A percentile compares a stretch with the other conserved stretches of the same genome.
phyloP scores from a whole-genome alignment of 1,139 yeast genomes.

The Magnusiomyces clavatus region DNA sequence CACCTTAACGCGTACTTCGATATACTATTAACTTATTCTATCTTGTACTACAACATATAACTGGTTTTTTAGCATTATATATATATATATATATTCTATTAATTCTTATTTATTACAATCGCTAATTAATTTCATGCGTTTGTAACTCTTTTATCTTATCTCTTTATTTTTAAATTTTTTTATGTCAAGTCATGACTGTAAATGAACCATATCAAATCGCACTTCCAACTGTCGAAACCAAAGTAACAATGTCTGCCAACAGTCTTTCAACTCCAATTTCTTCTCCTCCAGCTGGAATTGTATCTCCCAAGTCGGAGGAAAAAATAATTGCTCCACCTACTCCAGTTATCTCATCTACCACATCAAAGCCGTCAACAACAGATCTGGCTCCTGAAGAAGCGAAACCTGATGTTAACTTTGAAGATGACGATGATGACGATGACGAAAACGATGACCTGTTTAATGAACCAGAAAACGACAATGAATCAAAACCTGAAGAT shows the following conservation, averaged over 20 bases:
- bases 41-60: neutral
- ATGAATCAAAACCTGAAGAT: neutral
- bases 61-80: neutral
- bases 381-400: neutral
- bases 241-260: neutral
- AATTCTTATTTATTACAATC: neutral
- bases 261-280: conserved; percentile 6
- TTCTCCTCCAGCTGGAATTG: conserved; percentile 1
- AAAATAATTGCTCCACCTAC: neutral
- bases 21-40: neutral
- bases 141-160: neutral
- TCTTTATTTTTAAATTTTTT: neutral
- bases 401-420: neutral
- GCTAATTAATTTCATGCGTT: neutral
- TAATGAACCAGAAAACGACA: neutral
- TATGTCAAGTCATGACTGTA: conserved; percentile 3
- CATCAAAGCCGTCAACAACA: conserved; percentile 1
- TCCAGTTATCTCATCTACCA: neutral
- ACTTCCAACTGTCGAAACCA: conserved; percentile 1
- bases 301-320: neutral
- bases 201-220: neutral
- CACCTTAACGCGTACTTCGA: neutral
- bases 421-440: conserved; percentile 1
- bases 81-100: neutral
- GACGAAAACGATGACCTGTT: conserved; percentile 4